Evolutionary conservation across 1,139 yeast species (phyloP).

Genomic region (Suzukiozyma palmioleophila): DNA sequence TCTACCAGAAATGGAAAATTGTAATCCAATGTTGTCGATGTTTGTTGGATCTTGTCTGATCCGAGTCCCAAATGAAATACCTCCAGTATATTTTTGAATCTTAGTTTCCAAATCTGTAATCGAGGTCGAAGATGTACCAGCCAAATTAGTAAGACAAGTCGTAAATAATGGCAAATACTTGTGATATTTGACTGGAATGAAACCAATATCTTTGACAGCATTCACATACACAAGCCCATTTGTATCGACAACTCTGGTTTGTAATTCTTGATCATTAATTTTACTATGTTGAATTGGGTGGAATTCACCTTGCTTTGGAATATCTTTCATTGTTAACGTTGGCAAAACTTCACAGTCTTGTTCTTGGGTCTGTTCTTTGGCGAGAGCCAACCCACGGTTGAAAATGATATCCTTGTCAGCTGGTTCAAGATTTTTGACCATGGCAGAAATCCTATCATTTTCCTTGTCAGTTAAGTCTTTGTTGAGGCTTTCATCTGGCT

Average conservation of each 20-base stretch:
- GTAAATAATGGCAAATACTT: conserved; percentile 75
- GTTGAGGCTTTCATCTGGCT: conserved; percentile 58
- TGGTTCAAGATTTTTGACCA: conserved; percentile 43
- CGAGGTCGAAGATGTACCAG: conserved; percentile 66
- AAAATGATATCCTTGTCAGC: conserved; percentile 56
- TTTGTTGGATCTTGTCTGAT: conserved; percentile 55
- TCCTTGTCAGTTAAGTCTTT: conserved; percentile 52
- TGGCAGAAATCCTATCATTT: conserved; percentile 40
- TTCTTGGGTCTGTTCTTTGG: conserved; percentile 57
- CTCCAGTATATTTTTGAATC: conserved; percentile 83
- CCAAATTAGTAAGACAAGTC: conserved; percentile 73
- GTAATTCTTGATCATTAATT: conserved; percentile 24
- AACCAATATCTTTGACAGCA: conserved; percentile 52
- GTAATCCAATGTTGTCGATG: conserved; percentile 40
- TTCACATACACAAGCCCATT: conserved; percentile 73
- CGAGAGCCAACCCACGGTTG: conserved; percentile 55
- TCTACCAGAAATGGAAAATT: conserved; percentile 59
- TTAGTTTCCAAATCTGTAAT: conserved; percentile 84
- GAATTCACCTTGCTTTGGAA: conserved; percentile 52
- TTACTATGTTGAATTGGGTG: conserved; percentile 28
- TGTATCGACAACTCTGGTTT: conserved; percentile 56
- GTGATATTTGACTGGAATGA: conserved; percentile 55
- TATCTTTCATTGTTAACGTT: conserved; percentile 67
- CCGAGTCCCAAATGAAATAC: conserved; percentile 57
- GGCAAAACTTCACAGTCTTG: conserved; percentile 83